Base-by-base conservation (phyloP, 2,329 filamentous ascomycete genomes). In the Cryphonectria naterciae region DNA sequence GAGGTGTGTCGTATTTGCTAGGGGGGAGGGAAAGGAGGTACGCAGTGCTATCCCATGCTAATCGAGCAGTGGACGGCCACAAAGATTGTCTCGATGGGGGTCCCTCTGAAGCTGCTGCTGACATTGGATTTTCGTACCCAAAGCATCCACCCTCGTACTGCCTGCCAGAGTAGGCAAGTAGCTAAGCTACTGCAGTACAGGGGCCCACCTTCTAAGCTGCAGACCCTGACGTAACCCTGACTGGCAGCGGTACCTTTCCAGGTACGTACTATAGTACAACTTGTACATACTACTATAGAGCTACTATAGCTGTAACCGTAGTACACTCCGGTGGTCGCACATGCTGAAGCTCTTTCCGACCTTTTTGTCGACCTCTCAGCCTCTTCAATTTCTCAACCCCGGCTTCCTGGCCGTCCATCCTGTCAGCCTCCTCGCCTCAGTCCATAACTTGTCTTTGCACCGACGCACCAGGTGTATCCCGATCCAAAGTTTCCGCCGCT, bases 171-270 rank as follows among this genome's bases (percentile, higher is more conserved):
- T 35, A 32, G 60, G 60, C 37, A 41, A n/a, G 35, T n/a, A 63
- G 60, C 35, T 63, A 63, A 63, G 54, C 39, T 62, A 5, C 60
- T 41, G n/a, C 22, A 32, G 60, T 41, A 41, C 35, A 62, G 7
- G 58, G 58, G 58, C 37, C 74, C 72, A 75, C 73, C 72, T 74
- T 68, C 72, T 58, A 39, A 35, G 46, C 61, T n/a, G 17, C 25
- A 2, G 56, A 39, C 54, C 52, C 64, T 60, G 62, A 52, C 68
- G 62, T 63, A 61, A 52, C 58, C 54, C 41, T 62, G 32, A 32
- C 3, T 32, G 32, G 2, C 3, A n/a, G 25, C 4, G 19, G 61
- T 28, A 13, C 46, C 46, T n/a, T n/a, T 25, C 19, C 46, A 28
- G 52, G n/a, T 32, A 7, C 25, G 49, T 25, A 13, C 49, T 6